These are phyloP conservation scores for Fusarium devonianum DNA, from an alignment of 2,329 filamentous ascomycete species.

Conservation along the genomic window DNA sequence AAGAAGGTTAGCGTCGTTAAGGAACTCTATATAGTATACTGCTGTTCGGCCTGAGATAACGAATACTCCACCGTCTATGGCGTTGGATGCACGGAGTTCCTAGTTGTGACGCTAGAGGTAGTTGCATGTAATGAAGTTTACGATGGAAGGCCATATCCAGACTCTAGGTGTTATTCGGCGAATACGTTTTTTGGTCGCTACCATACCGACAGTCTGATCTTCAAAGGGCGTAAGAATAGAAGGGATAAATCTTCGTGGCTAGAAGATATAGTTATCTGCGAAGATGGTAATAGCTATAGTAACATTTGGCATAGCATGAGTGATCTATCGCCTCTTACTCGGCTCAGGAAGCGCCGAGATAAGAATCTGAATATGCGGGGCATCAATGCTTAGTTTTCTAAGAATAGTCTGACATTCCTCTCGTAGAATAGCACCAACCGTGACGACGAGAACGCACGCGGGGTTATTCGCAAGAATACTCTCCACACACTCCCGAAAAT, in stretches of 20 bases:
- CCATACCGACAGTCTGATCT: slow-evolving; percentile 57
- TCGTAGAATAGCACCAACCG: slow-evolving; percentile 48
- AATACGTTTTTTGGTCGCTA: slow-evolving; percentile 64
- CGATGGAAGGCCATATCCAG: slow-evolving; percentile 45
- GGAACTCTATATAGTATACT: slow-evolving; percentile 57
- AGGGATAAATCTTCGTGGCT: slow-evolving; percentile 52
- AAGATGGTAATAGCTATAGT: slow-evolving; percentile 53
- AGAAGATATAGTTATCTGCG: slow-evolving; percentile 63
- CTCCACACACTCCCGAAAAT: slow-evolving; percentile 53
- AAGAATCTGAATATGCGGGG: slow-evolving; percentile 34
- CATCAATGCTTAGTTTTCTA: not conserved
- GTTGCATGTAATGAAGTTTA: slow-evolving; percentile 65
- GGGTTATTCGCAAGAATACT: slow-evolving; percentile 52
- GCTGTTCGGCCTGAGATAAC: slow-evolving; percentile 65
- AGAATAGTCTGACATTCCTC: slow-evolving; percentile 26
- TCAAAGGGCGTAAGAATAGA: slow-evolving; percentile 54
- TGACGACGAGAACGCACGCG: slow-evolving; percentile 52
- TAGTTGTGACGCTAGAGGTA: slow-evolving; percentile 70
- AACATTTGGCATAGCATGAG: slow-evolving; percentile 48
- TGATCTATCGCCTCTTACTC: slow-evolving; percentile 60
- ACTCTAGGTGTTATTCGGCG: slow-evolving; percentile 45
- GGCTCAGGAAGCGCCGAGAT: slow-evolving; percentile 46
- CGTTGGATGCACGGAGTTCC: slow-evolving; percentile 63
- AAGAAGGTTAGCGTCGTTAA: slow-evolving; percentile 54
- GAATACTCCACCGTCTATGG: slow-evolving; percentile 65